Percentiles rank a stretch among this genome's conserved stretches.
These are phyloP conservation scores for Stagonosporopsis cucurbitacearum DNA, from an alignment of 2,329 filamentous ascomycete genomes.

Conservation along the genomic window DNA sequence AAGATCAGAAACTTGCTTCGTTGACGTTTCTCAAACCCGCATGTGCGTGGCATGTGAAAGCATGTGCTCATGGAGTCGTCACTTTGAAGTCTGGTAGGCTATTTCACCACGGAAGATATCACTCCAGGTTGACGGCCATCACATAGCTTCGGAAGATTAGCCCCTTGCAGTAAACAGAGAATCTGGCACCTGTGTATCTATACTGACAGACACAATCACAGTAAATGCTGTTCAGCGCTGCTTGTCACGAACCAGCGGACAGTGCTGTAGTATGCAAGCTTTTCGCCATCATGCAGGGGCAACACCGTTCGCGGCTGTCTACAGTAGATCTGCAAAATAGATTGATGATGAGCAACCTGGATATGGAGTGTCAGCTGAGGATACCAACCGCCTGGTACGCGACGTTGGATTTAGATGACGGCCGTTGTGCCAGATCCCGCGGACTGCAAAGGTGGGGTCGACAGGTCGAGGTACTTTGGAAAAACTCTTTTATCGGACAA, in stretches of 20 bases:
- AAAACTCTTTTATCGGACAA: conserved; percentile 4
- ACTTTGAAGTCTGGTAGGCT: conserved; percentile 1
- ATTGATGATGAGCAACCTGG: conserved; percentile 13
- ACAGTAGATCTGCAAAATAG: conserved; percentile 16
- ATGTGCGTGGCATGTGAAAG: conserved; percentile 9
- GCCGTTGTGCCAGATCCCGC: conserved; percentile 24
- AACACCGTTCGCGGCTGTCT: conserved; percentile 11
- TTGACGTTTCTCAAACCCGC: neutral
- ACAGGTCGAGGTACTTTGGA: conserved; percentile 18
- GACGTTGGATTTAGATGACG: conserved; percentile 27
- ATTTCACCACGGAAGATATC: conserved; percentile 1
- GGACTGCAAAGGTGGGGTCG: conserved; percentile 19
- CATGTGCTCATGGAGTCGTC: conserved; percentile 13
- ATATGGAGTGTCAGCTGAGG: conserved; percentile 12
- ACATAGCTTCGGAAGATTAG: conserved; percentile 3
- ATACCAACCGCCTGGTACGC: conserved; percentile 34
- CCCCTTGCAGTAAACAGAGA: conserved; percentile 11
- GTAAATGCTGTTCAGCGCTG: neutral
- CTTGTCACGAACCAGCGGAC: neutral
- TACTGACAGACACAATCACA: neutral
- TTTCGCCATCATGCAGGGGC: conserved; percentile 14
- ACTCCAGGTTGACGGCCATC: conserved; percentile 5
- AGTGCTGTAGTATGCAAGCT: conserved; percentile 5
- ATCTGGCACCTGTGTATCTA: neutral
- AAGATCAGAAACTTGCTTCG: neutral